Conservation (phyloP, 2,329 filamentous ascomycete genomes). For the Microsporum ferrugineum region DNA sequence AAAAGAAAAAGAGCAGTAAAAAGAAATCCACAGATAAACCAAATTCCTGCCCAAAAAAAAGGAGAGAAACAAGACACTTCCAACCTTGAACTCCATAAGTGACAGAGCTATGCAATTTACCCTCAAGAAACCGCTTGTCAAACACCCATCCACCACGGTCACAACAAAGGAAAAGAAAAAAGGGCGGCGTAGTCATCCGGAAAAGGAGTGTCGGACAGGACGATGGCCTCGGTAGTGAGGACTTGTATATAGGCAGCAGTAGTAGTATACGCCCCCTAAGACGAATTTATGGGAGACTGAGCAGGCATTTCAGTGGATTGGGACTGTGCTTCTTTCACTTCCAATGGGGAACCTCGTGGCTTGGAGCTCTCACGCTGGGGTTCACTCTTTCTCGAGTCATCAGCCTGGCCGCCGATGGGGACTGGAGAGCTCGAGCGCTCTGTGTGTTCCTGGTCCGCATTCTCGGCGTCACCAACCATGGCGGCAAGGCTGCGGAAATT, state of each 20-base stretch:
- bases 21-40: not conserved
- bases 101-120: not conserved
- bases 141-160: not conserved
- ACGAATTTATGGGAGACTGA: not conserved
- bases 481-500: conserved; percentile 82
- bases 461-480: conserved; percentile 61
- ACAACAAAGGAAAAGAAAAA: not conserved
- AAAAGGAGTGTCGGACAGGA: not conserved
- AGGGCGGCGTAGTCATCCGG: not conserved
- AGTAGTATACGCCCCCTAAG: not conserved
- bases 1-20: not conserved
- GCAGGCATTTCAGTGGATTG: conserved; percentile 6
- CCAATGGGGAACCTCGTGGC: not conserved
- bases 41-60: not conserved
- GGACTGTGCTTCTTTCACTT: conserved; percentile 9
- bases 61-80: not conserved
- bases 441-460: conserved; percentile 17
- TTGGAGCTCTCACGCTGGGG: not conserved
- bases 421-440: not conserved
- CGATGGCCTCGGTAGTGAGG: not conserved
- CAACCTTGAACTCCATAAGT: not conserved
- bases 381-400: not conserved
- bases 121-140: not conserved
- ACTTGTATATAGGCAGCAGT: not conserved
- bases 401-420: not conserved